Base-by-base conservation (phyloP, 1,284 basidiomycete species). In the Testicularia cyperi region DNA sequence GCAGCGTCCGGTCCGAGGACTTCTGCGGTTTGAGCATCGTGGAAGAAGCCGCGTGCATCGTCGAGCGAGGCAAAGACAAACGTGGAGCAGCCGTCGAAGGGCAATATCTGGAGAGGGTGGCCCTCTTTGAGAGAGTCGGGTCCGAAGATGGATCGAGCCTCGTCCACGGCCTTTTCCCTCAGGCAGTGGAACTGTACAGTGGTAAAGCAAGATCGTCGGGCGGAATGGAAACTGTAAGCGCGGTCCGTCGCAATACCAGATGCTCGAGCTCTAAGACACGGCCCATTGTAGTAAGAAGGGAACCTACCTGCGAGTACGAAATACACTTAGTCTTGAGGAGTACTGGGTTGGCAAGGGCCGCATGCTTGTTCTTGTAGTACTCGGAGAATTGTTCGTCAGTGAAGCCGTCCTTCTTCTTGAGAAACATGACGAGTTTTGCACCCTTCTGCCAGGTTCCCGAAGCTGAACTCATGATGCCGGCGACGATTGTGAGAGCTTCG, bases 41-140 rank as follows among this genome's bases (percentile, higher is more conserved):
- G 43, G 30, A 45, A 52, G 30, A 52, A 52, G 24, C 23, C 22
- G 6, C 30, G 37, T 2, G 49, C 49, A 19, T 45, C 38, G 13
- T 45, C n/a, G 10, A 45, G 21, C 9, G 8, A 29, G 35, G 49
- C 42, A 32, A 52, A 52, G 30, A 41, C 32, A 15, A 52, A 52
- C 3, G 49, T 29, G 28, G 49, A 45, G 37, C 49, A 52, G n/a
- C 28, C 43, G 16, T 52, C 43, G 30, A 37, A 44, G 6, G 38
- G 41, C 37, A 45, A 41, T 29, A 44, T 12, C 22, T 52, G 49
- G 34, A 52, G 29, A 1, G 49, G n/a, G 15, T 42, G 44, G 10
- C 34, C 21, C 8, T 38, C 33, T 21, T 22, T 30, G 21, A 52
- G 29, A 4, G 29, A 42, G 4, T 52, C 38, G n/a, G 38, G 49